Evolutionary conservation across 371 early-diverging fungal genomes (phyloP).

Genomic region (Syncephalastrum racemosum): DNA sequence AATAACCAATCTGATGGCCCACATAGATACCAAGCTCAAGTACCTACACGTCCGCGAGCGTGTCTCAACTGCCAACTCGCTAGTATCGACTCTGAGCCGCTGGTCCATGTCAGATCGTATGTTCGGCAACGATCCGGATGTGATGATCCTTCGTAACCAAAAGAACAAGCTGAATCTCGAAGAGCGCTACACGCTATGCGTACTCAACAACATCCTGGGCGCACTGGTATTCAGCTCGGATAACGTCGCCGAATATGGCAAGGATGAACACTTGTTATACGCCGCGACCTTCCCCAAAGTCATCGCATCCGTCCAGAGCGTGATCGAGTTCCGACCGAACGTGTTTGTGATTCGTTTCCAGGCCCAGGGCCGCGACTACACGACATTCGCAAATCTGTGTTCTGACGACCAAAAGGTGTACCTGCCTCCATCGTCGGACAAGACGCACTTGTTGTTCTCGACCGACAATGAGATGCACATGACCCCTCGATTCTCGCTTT

Average conservation of each 20-base stretch:
- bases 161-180: constrained; percentile 48
- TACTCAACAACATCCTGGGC: constrained; percentile 59
- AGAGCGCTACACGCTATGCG: constrained; percentile 55
- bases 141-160: constrained; percentile 52
- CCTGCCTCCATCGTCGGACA: constrained; percentile 24
- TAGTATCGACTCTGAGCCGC: constrained; percentile 53
- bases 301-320: constrained; percentile 37
- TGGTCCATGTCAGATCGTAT: constrained; percentile 58
- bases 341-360: constrained; percentile 44
- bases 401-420: constrained; percentile 41
- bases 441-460: constrained; percentile 32
- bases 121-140: constrained; percentile 68
- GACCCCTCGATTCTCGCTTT: constrained; percentile 14
- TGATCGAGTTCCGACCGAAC: constrained; percentile 38
- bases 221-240: constrained; percentile 61
- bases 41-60: constrained; percentile 60
- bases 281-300: constrained; percentile 48
- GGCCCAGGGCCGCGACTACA: constrained; percentile 27
- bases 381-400: constrained; percentile 49
- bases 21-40: constrained; percentile 45
- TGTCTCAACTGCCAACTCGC: constrained; percentile 57
- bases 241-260: constrained; percentile 39
- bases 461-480: constrained; percentile 41
- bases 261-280: constrained; percentile 45
- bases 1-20: background rate